phyloP scores from a whole-genome alignment of 306 rosid species.

The Begonia masoniana region DNA sequence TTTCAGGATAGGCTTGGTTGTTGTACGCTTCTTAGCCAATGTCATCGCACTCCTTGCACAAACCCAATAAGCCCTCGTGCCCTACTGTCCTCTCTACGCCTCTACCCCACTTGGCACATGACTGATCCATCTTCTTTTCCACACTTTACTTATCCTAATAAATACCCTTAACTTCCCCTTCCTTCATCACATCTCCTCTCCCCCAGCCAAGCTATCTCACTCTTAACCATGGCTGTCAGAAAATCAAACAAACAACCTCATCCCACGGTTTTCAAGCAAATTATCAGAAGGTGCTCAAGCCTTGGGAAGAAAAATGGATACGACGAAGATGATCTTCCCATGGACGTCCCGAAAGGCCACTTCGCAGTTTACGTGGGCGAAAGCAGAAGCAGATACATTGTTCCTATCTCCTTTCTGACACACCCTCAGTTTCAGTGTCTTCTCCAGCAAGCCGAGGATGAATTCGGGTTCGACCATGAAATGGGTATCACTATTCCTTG shows the following conservation, averaged over 20 bases:
- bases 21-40: too few species aligned
- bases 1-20: too few species aligned
- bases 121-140: too few species aligned
- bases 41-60: too few species aligned
- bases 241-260: slow-evolving; percentile 28
- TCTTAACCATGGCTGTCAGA: too few species aligned
- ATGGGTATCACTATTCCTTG: slow-evolving; percentile 96
- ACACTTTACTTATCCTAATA: too few species aligned
- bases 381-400: slow-evolving; percentile 64
- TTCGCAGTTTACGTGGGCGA: slow-evolving; percentile 82
- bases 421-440: slow-evolving; percentile 76
- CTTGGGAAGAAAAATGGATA: slow-evolving; percentile 32
- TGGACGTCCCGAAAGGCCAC: slow-evolving; percentile 86
- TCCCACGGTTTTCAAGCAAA: slow-evolving; percentile 58
- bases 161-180: too few species aligned
- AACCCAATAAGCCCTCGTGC: too few species aligned
- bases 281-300: slow-evolving; percentile 75
- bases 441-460: slow-evolving; percentile 83
- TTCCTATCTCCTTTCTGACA: slow-evolving; percentile 71
- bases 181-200: too few species aligned
- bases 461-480: slow-evolving; percentile 81
- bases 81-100: too few species aligned
- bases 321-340: slow-evolving; percentile 45
- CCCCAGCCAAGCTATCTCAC: too few species aligned
- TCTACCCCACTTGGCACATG: too few species aligned